These are phyloP conservation scores for Venturiaceae sp. DNA, from an alignment of 2,329 filamentous ascomycete genomes.

Conservation along the genomic window DNA sequence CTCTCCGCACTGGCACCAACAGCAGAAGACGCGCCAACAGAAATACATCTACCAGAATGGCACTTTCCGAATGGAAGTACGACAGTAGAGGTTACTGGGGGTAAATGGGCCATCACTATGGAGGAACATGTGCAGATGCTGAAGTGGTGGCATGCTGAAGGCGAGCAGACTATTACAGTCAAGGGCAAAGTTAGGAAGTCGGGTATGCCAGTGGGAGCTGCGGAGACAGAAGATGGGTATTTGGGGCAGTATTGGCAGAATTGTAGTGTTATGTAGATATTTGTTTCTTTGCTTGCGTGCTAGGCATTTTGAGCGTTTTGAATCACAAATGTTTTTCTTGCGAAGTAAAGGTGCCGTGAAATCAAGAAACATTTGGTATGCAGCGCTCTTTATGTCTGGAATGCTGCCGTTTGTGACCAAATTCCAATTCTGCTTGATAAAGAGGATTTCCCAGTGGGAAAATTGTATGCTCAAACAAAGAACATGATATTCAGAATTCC, in stretches of 20 bases:
- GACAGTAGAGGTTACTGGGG: conserved; percentile 66
- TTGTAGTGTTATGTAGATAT: conserved; percentile 32
- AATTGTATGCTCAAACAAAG: background rate
- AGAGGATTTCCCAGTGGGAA: too few relatives aligned
- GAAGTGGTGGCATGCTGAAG: conserved; percentile 87
- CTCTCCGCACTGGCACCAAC: conserved; percentile 53
- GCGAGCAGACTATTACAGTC: conserved; percentile 70
- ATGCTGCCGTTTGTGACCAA: too few relatives aligned
- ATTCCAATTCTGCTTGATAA: too few relatives aligned
- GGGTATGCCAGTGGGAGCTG: conserved; percentile 41
- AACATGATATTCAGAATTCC: background rate
- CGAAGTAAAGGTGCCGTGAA: too few relatives aligned
- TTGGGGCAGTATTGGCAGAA: conserved; percentile 49
- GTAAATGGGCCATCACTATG: conserved; percentile 78
- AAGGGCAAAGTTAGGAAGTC: conserved; percentile 51
- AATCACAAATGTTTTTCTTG: too few relatives aligned
- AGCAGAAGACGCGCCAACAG: conserved; percentile 58
- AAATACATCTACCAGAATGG: conserved; percentile 80
- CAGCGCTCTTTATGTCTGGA: too few relatives aligned
- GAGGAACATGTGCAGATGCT: conserved; percentile 64
- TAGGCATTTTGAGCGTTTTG: background rate
- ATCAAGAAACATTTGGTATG: too few relatives aligned
- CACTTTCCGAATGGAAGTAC: conserved; percentile 66
- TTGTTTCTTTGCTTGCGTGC: background rate
- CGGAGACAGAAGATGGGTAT: conserved; percentile 67